Percentiles rank a stretch among this genome's conserved stretches.
Conservation (phyloP, 202 grass and related monocot species). For the Brachypodium distachyon region DNA sequence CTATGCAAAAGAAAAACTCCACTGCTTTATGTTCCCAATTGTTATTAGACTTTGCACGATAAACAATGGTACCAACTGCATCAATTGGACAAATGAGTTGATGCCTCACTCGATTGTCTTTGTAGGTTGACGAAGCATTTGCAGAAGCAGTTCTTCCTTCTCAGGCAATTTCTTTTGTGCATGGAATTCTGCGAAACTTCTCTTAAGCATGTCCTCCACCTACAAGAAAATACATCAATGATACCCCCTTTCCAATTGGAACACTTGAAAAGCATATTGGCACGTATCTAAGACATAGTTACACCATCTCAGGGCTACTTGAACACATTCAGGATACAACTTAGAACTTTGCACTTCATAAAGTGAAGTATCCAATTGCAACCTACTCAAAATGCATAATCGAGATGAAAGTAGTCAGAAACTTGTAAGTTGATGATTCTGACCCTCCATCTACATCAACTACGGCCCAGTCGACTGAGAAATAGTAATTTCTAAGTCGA, state of each 20-base stretch:
- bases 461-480: no score
- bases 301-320: neutral
- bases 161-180: slow-evolving; percentile 96
- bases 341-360: neutral
- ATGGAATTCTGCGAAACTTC: slow-evolving; percentile 97
- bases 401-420: neutral
- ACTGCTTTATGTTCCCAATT: slow-evolving; percentile 4
- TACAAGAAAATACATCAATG: slow-evolving; percentile 27
- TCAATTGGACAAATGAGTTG: slow-evolving; percentile 15
- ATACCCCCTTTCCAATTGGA: neutral
- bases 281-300: neutral
- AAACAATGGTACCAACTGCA: neutral
- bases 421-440: no score
- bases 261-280: neutral
- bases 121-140: slow-evolving; percentile 67
- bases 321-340: neutral
- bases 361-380: neutral
- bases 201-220: slow-evolving; percentile 99
- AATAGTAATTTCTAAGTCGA: no score
- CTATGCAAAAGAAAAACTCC: neutral
- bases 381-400: neutral
- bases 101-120: slow-evolving; percentile 68
- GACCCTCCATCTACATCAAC: no score
- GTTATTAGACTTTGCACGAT: neutral
- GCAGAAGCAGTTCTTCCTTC: slow-evolving; percentile 75